Evolutionary conservation across 805 yeast genomes (phyloP).

Genomic region (Ogataea pini): DNA sequence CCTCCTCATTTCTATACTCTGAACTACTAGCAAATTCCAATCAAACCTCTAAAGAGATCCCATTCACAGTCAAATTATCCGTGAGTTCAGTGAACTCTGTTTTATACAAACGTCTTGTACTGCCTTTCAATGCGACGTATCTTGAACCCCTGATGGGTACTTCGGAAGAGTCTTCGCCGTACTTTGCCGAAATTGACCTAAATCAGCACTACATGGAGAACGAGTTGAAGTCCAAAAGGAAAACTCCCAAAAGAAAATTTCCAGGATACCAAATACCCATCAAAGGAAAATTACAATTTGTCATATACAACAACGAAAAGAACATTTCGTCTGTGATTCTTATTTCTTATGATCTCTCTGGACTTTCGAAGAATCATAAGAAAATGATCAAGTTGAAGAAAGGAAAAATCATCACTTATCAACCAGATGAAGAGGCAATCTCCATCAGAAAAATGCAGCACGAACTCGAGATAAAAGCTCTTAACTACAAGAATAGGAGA

Average conservation of each 20-base stretch:
- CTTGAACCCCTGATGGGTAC: conserved; percentile 9
- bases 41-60: conserved; percentile 15
- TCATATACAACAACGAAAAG: conserved; percentile 34
- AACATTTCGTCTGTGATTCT: conserved; percentile 28
- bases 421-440: conserved; percentile 16
- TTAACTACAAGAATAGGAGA: conserved; percentile 27
- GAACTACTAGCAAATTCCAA: conserved; percentile 22
- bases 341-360: conserved; percentile 30
- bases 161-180: conserved; percentile 34
- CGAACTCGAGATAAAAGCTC: conserved; percentile 32
- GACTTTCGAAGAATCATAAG: conserved; percentile 27
- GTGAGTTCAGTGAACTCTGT: conserved; percentile 15
- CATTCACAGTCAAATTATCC: conserved; percentile 33
- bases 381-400: conserved; percentile 30
- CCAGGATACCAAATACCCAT: conserved; percentile 33
- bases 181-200: conserved; percentile 34
- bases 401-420: conserved; percentile 23
- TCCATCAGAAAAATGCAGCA: conserved; percentile 23
- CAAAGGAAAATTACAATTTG: conserved; percentile 32
- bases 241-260: conserved; percentile 25
- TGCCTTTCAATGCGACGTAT: conserved; percentile 31
- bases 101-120: conserved; percentile 13
- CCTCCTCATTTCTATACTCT: conserved; percentile 27
- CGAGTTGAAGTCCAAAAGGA: no score
- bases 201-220: conserved; percentile 27